phyloP scores from a whole-genome alignment of 2,329 filamentous ascomycete species.

The Aspergillus caelatus region DNA sequence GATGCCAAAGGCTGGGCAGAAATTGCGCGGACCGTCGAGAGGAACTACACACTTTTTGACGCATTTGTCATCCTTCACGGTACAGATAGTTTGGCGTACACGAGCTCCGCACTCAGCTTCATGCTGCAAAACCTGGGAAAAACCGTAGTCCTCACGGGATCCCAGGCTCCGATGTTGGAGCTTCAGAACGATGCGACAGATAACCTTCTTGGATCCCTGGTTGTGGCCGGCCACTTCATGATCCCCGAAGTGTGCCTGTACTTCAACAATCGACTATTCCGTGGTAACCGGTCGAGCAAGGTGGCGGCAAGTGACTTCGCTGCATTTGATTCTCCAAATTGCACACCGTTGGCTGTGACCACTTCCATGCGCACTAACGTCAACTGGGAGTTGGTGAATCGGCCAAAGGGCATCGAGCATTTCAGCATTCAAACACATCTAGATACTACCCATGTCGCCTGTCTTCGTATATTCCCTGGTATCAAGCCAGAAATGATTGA shows the following conservation, averaged over 20 bases:
- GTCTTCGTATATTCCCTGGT: slow-evolving; percentile 85
- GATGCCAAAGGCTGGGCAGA: slow-evolving; percentile 83
- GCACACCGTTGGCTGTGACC: slow-evolving; percentile 77
- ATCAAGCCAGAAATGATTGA: slow-evolving; percentile 94
- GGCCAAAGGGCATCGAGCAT: slow-evolving; percentile 72
- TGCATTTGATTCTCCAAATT: slow-evolving; percentile 88
- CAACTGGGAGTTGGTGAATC: slow-evolving; percentile 75
- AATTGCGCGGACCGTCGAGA: slow-evolving; percentile 75
- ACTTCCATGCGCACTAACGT: slow-evolving; percentile 80
- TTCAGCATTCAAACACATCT: slow-evolving; percentile 75
- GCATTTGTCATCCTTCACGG: slow-evolving; percentile 90
- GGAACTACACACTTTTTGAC: slow-evolving; percentile 87
- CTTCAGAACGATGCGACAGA: slow-evolving; percentile 90
- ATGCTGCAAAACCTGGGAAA: slow-evolving; percentile 92
- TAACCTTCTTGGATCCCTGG: slow-evolving; percentile 83
- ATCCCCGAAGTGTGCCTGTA: slow-evolving; percentile 92
- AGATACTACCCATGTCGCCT: slow-evolving; percentile 86
- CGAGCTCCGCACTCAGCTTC: slow-evolving; percentile 86
- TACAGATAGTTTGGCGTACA: slow-evolving; percentile 87
- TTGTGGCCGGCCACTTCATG: slow-evolving; percentile 88
- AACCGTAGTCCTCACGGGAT: slow-evolving; percentile 83
- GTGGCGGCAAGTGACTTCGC: slow-evolving; percentile 83
- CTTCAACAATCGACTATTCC: slow-evolving; percentile 88
- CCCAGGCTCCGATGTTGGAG: slow-evolving; percentile 83
- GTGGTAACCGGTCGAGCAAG: slow-evolving; percentile 86